Evolutionary conservation across 495 filamentous ascomycete species (phyloP).

Genomic region (Bacidia rubella): DNA sequence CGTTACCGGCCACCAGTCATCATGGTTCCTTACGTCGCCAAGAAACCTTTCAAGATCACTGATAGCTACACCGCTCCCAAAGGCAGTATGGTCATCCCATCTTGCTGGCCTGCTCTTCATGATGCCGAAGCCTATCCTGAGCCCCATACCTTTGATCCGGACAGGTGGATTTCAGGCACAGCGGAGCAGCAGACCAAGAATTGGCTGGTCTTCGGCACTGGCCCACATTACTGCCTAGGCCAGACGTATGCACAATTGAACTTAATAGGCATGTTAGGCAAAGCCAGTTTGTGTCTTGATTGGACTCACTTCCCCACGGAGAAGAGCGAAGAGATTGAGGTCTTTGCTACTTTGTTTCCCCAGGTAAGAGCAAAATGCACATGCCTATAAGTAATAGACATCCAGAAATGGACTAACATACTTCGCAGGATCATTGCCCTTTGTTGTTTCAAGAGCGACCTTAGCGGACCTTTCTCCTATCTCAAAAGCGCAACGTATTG

Average conservation of each 20-base stretch:
- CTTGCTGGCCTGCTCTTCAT: conserved; percentile 78
- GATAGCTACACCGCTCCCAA: conserved; percentile 81
- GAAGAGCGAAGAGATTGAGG: conserved; percentile 84
- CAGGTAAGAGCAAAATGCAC: conserved; percentile 47
- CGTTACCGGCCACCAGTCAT: conserved; percentile 93
- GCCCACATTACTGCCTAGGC: conserved; percentile 92
- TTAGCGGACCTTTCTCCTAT: conserved; percentile 4
- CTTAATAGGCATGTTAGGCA: conserved; percentile 82
- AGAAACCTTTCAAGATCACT: conserved; percentile 90
- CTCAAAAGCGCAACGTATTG: no score
- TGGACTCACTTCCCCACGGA: conserved; percentile 81
- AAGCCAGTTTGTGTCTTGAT: conserved; percentile 79
- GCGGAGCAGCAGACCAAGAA: conserved; percentile 93
- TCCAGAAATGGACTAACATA: conserved; percentile 18
- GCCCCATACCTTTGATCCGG: conserved; percentile 74
- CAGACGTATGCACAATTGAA: conserved; percentile 89
- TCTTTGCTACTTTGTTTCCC: conserved; percentile 96
- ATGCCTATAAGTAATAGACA: conserved; percentile 6
- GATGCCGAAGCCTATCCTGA: conserved; percentile 87
- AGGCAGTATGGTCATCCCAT: conserved; percentile 88
- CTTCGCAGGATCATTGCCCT: conserved; percentile 49
- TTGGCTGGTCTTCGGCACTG: conserved; percentile 92
- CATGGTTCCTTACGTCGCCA: conserved; percentile 93
- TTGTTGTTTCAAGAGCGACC: conserved; percentile 42
- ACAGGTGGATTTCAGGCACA: conserved; percentile 81